Evolutionary conservation across 305 asterid genomes (phyloP).

Genomic region (Rubia peregrina): DNA sequence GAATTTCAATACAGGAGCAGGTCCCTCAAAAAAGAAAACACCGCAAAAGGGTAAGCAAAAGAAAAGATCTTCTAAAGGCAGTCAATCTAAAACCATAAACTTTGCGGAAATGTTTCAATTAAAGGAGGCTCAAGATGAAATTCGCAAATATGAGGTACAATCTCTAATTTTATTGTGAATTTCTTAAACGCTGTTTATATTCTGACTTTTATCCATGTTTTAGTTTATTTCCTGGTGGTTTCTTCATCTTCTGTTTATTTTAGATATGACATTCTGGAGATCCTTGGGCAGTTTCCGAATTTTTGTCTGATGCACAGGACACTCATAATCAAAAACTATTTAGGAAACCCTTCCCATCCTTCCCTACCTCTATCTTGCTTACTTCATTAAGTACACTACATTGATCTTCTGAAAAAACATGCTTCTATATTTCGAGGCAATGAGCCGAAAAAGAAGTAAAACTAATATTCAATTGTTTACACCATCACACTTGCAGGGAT

Average conservation of each 20-base stretch:
- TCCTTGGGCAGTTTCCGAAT: neutral
- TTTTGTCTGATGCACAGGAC: neutral
- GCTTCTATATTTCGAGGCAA: neutral
- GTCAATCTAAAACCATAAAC: constrained; percentile 46
- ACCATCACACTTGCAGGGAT: constrained; percentile 39
- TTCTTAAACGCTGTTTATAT: neutral
- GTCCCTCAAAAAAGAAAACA: constrained; percentile 49
- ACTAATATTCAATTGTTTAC: neutral
- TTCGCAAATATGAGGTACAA: constrained; percentile 54
- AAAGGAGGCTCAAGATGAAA: constrained; percentile 64
- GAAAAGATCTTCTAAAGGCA: constrained; percentile 37
- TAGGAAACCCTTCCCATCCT: neutral
- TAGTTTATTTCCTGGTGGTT: neutral
- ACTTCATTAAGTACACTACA: neutral
- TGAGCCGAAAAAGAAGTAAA: neutral
- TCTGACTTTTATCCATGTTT: neutral
- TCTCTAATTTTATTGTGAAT: constrained; percentile 3
- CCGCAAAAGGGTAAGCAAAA: constrained; percentile 37
- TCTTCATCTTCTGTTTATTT: neutral
- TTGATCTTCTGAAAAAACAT: neutral
- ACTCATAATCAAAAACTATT: neutral
- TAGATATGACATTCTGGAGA: neutral
- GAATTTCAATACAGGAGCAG: constrained; percentile 46
- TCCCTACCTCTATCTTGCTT: neutral
- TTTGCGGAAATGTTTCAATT: constrained; percentile 59